Conservation (phyloP, 176 grass and related monocot species). For the Rhipidocladum racemiflorum region DNA sequence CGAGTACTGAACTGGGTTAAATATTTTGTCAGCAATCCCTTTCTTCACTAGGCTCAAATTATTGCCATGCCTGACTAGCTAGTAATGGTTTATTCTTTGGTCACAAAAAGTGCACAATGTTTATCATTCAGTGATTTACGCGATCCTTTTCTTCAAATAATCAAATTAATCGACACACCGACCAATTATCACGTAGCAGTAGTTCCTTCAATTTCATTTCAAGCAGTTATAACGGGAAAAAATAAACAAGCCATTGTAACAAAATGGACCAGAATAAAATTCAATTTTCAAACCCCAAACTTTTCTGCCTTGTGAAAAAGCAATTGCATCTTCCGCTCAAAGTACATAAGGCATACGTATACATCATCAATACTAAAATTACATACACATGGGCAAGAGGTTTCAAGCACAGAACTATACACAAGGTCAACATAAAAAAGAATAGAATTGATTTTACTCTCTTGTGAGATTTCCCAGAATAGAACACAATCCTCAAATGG, state of each 20-base stretch:
- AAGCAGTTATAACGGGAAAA: not conserved
- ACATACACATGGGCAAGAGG: not conserved
- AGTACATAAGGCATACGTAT: not conserved
- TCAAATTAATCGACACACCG: not conserved
- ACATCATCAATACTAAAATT: not conserved
- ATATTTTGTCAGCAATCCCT: conserved; percentile 1
- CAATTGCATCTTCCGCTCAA: not conserved
- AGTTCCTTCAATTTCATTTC: not conserved
- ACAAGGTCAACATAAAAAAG: not conserved
- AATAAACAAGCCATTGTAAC: not conserved
- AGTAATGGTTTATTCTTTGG: not conserved
- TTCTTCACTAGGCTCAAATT: conserved; percentile 24
- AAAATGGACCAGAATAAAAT: conserved; percentile 23
- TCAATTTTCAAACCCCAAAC: not conserved
- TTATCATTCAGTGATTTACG: conserved; percentile 1
- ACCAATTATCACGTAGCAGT: not conserved
- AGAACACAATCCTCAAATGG: conserved; percentile 7
- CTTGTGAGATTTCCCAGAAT: conserved; percentile 18
- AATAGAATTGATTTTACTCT: conserved; percentile 3
- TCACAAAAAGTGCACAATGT: not conserved
- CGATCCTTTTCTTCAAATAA: not conserved
- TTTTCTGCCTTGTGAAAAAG: conserved; percentile 3
- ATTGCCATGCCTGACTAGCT: not conserved
- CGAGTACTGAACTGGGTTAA: conserved; percentile 11
- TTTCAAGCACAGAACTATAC: not conserved